Percentiles rank a stretch among this genome's conserved stretches.
Conservation (phyloP, 306 rosid species). For the Inga oerstediana region DNA sequence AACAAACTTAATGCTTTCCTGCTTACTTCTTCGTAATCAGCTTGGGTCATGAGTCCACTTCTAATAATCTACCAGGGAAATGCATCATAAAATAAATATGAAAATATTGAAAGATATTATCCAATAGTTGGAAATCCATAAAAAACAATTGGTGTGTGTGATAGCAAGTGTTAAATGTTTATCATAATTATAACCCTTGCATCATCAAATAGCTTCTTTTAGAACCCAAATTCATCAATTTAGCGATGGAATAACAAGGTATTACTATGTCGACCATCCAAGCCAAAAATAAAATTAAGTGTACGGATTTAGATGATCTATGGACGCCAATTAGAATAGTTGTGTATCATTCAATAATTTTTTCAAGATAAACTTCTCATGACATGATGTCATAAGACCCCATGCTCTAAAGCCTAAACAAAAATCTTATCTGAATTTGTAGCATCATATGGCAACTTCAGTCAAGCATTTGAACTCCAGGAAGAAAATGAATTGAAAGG, state of each 20-base stretch:
- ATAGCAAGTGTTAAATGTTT: neutral
- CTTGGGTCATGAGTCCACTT: constrained; percentile 71
- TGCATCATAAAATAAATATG: constrained; percentile 28
- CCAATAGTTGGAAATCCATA: constrained; percentile 6
- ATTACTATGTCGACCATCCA: neutral
- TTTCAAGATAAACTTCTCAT: neutral
- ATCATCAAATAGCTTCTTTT: neutral
- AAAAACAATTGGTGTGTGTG: neutral
- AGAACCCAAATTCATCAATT: neutral
- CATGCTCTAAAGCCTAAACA: neutral
- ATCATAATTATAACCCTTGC: neutral
- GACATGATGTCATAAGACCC: neutral
- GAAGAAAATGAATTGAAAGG: constrained; percentile 10
- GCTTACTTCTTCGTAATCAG: constrained; percentile 85
- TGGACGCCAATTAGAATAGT: neutral
- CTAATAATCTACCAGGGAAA: constrained; percentile 66
- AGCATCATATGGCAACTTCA: neutral
- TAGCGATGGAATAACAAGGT: neutral
- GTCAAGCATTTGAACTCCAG: neutral
- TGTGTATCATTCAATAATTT: neutral
- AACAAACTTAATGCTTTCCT: constrained; percentile 74
- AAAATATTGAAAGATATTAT: constrained; percentile 12
- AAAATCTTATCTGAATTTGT: neutral
- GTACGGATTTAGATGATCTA: neutral
- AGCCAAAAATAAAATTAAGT: neutral